Evolutionary conservation across 1,284 basidiomycete genomes (phyloP), one percentile per base, ranked within the genome.

Genomic region (Apiotrichum sp.): DNA sequence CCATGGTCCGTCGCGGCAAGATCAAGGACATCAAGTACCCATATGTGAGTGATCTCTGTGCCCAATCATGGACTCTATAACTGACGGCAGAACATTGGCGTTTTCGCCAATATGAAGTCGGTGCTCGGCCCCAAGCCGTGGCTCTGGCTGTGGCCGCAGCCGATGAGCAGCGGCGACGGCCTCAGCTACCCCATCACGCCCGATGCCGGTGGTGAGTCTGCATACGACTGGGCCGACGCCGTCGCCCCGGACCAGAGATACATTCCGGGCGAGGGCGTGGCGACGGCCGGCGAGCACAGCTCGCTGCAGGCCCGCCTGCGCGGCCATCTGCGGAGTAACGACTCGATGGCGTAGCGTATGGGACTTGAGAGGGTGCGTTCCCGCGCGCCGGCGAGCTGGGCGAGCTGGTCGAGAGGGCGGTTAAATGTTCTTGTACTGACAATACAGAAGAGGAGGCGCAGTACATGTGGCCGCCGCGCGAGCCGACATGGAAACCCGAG

Each of bases 21-120:
- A 87, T 98, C 59, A 83, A 81, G 52, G 88, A 92, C 76, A 80
- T 95, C 70, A 89, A 88, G 72, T 98, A 93, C 70, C 95, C 95
- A 51, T 98, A 97, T 70, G 90, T 89, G 72, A 64, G 86, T 76
- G 29, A 33, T 22, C 33, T 8, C 2, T 4, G 6, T 13, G 43
- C 33, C 35, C 11, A 50, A 33, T 31, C 39, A 43, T 14, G 16
- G 33, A 7, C 38, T n/a, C 32, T 14, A 11, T 44, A 36, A 62
- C 65, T 52, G 64, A 59, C 38, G 29, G 10, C 36, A 93, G 89
- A 84, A 95, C 71, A 77, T 98, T 48, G 92, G 92, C 6, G 65
- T 77, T 43, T 71, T 82, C 62, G 76, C 79, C 44, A 98, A 98
- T 66, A 76, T 93, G 22, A 78, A 82, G 57, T 82, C 87, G 7